Evolutionary conservation across 176 grass and related monocot species (phyloP), one percentile per base, ranked within the genome.

Genomic region (Neostapfia colusana): DNA sequence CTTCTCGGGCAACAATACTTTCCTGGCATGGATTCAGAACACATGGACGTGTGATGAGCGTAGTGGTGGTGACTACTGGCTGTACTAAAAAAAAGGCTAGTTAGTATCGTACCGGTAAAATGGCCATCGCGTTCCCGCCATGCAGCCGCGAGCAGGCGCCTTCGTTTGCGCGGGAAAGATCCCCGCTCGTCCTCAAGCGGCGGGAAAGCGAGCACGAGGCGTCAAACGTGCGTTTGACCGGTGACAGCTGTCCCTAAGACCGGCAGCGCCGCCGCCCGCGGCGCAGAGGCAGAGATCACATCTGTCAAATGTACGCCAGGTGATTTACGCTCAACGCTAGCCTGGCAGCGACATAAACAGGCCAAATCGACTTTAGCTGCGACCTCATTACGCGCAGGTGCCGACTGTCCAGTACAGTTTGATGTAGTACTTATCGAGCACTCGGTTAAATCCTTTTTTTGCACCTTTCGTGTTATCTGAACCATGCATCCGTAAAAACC

Each of bases 101-200:
- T 12, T 10, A 45, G 43, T 45, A 3, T 12, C 11, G 43, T 45
- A 14, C 11, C 43, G 43, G 43, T 45, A 51, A 51, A 51, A 20
- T 51, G 16, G 16, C 53, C 53, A 23, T 56, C 53, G 53, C 20
- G n/a, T n/a, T n/a, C n/a, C n/a, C n/a, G n/a, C 53, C n/a, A 56
- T 56, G 53, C 83, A 8, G n/a, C 7, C 10, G 18, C 34, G 21
- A 61, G 55, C 38, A 39, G 6, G 53, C 3, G 41, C 68, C 80
- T 36, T 14, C 62, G 13, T 83, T 88, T 42, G 74, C 74, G 80
- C 85, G 85, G 85, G 85, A 83, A 87, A 74, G 74, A 42, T 34
- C 74, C 21, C 2, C 0, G 0, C 45, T 0, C 37, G 6, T 17
- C 4, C 80, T 42, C 61, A 42, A 54, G 79, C 54, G 85, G 80